Base-by-base conservation (phyloP, 176 grass and related monocot genomes). In the Phoenix dactylifera region DNA sequence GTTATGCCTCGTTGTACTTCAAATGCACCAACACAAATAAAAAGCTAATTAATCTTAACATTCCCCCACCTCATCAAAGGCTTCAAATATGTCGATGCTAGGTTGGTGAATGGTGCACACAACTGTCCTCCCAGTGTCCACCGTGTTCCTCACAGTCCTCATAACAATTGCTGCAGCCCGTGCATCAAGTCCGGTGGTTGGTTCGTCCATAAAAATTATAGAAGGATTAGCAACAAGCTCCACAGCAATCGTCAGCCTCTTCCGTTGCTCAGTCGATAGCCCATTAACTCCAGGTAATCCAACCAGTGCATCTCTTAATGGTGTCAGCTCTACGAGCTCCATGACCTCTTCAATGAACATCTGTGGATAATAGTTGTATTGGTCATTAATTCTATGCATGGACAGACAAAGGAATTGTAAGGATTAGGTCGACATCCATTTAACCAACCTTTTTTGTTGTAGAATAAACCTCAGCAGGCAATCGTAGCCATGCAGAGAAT, bases 31-130 rank as follows among this genome's bases (percentile, higher is more conserved):
- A n/a, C n/a, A 51, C 66, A 3, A 51, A 57, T 32, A 10, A 19
- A 24, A 54, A 67, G n/a, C 12, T 68, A 73, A 17, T 10, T 16
- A 16, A 29, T 1, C 48, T 0, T 4, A 18, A 75, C 26, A 49
- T 17, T 64, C 30, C 48, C 72, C 58, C 29, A 95, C 90, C 82
- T 95, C 90, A 80, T 95, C 85, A 24, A 95, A 95, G 35, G 90
- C 79, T 95, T 95, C 90, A 81, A 95, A 95, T 62, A 95, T 89
- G 65, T 95, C 90, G 63, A 95, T 95, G 72, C 90, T 95, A 52
- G 90, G 90, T 18, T 95, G 89, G 78, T 95, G 89, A 73, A 95
- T 95, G 4, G 89, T 95, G 72, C 89, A 95, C 24, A 95, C 85
- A 22, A 95, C 89, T 54, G 89, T 95, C 50, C 89, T 88, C 5